Evolutionary conservation across 192 early-diverging fungal genomes (phyloP).

Genomic region (Backusella westeae): DNA sequence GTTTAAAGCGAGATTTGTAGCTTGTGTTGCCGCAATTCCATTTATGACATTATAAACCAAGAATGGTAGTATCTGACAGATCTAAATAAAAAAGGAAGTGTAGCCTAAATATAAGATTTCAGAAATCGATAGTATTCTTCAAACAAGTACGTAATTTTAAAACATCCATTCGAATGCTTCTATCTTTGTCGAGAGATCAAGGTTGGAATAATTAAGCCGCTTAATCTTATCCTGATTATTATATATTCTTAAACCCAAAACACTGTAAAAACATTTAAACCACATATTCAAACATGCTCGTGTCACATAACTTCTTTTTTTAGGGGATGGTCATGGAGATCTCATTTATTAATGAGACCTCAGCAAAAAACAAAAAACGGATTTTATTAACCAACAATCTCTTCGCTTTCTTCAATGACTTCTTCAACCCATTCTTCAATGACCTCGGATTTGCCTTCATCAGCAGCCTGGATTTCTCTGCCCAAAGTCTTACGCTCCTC

Average conservation of each 20-base stretch:
- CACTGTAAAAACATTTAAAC: too few species aligned
- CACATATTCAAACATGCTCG: not conserved
- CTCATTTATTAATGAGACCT: not conserved
- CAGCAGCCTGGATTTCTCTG: conserved; percentile 45
- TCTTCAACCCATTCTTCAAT: conserved; percentile 89
- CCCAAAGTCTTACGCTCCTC: conserved; percentile 55
- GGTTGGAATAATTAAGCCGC: too few species aligned
- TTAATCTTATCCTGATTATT: too few species aligned
- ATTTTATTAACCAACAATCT: conserved; percentile 54
- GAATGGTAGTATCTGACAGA: not conserved
- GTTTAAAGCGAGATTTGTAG: not conserved
- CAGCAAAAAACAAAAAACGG: not conserved
- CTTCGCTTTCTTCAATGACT: conserved; percentile 76
- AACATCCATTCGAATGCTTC: too few species aligned
- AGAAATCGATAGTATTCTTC: too few species aligned
- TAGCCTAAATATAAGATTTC: too few species aligned
- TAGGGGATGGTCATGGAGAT: not conserved
- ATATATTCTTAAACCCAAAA: too few species aligned
- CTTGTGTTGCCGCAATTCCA: not conserved
- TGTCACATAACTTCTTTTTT: not conserved
- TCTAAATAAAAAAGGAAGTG: too few species aligned
- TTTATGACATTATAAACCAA: not conserved
- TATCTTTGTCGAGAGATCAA: too few species aligned
- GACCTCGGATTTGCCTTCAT: conserved; percentile 67
- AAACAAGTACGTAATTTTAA: too few species aligned